phyloP scores from a whole-genome alignment of 2,329 filamentous ascomycete genomes.

The Xylaria digitata region DNA sequence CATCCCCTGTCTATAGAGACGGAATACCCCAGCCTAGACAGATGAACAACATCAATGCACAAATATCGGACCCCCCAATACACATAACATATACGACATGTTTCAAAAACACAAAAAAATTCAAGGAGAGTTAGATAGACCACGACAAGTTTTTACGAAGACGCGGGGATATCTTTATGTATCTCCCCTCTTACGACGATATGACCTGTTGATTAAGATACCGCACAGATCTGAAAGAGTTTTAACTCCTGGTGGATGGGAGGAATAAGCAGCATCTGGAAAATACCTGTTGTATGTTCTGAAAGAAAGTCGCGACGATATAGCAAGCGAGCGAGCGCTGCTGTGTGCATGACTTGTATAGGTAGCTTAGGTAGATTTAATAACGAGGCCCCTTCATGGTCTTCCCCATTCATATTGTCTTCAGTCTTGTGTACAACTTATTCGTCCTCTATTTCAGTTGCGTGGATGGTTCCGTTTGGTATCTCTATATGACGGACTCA shows the following conservation, averaged over 20 bases:
- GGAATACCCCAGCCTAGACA: constrained; percentile 34
- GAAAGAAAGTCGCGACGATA: constrained; percentile 14
- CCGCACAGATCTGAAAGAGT: constrained; percentile 20
- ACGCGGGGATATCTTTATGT: constrained; percentile 14
- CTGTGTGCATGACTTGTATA: constrained; percentile 33
- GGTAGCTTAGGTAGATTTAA: constrained; percentile 33
- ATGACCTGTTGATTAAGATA: constrained; percentile 37
- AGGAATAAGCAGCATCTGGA: constrained; percentile 24
- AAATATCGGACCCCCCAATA: constrained; percentile 13
- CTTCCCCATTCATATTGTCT: constrained; percentile 1
- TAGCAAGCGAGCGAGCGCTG: constrained; percentile 4
- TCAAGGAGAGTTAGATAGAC: constrained; percentile 21
- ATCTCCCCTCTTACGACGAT: constrained; percentile 37
- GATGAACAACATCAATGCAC: constrained; percentile 12
- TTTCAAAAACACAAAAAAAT: constrained; percentile 7
- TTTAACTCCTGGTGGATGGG: constrained; percentile 12
- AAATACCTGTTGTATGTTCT: constrained; percentile 29
- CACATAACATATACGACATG: constrained; percentile 18
- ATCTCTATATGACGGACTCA: background rate
- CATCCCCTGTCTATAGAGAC: constrained; percentile 40
- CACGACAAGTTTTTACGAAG: constrained; percentile 30
- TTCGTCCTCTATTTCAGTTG: too few species aligned
- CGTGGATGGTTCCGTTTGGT: too few species aligned
- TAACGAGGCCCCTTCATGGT: constrained; percentile 17
- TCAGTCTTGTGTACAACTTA: background rate